Percentiles rank a stretch among this genome's conserved stretches.
Conservation (phyloP, 169 alveolate genomes). For the Plasmodium yoelii region DNA sequence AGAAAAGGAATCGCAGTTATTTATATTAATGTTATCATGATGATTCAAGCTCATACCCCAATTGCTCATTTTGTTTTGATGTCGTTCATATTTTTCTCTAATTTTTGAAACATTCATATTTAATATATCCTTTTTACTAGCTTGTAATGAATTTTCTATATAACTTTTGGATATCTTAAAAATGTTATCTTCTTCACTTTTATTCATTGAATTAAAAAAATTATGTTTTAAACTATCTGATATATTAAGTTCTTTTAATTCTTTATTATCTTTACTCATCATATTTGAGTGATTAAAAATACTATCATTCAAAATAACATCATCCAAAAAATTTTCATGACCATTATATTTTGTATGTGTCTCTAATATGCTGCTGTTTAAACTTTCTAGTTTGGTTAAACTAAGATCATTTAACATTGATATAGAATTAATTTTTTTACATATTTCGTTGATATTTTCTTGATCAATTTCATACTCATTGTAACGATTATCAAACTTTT, state of each 20-base stretch:
- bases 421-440: conserved; percentile 48
- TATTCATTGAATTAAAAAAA: background rate
- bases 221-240: background rate
- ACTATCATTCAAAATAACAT: conserved; percentile 69
- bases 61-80: background rate
- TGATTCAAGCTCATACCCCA: no score
- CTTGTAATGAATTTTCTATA: background rate
- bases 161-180: conserved; percentile 48
- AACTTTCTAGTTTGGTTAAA: conserved; percentile 50
- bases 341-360: conserved; percentile 22
- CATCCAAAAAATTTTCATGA: conserved; percentile 49
- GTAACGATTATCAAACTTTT: background rate
- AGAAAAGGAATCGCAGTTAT: no score
- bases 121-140: background rate
- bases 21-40: no score
- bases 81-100: background rate
- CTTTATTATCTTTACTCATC: background rate
- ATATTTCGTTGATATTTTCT: conserved; percentile 29
- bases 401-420: conserved; percentile 57
- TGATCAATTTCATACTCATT: conserved; percentile 12
- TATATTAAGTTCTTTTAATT: background rate
- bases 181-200: conserved; percentile 13
- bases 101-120: no score
- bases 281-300: conserved; percentile 26
- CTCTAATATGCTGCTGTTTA: conserved; percentile 57